Evolutionary conservation across 129 eudicot species (phyloP).

Genomic region (Escallonia rubra): DNA sequence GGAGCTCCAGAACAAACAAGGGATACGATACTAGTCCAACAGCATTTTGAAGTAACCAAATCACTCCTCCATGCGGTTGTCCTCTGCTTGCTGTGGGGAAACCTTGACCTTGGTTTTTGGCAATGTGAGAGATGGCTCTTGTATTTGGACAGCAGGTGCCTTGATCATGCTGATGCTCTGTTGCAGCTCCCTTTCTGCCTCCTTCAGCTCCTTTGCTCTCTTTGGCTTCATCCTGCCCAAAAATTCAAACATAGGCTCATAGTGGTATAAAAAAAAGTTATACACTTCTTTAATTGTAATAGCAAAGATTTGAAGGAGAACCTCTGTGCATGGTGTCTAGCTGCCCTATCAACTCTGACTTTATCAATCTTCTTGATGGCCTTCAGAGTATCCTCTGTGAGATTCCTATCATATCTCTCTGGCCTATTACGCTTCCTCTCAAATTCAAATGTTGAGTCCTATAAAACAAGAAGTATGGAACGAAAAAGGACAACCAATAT

Average conservation of each 20-base stretch:
- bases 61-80: conserved; percentile 67
- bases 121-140: conserved; percentile 44
- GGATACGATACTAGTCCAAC: not conserved
- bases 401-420: conserved; percentile 87
- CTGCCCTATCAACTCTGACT: conserved; percentile 50
- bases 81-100: conserved; percentile 33
- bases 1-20: not conserved
- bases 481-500: not conserved
- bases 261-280: not conserved
- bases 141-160: conserved; percentile 42
- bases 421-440: conserved; percentile 98
- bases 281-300: not conserved
- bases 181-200: conserved; percentile 47
- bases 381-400: conserved; percentile 65
- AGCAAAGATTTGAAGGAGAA: not conserved
- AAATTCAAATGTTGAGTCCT: conserved; percentile 95
- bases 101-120: conserved; percentile 56
- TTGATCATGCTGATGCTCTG: conserved; percentile 53
- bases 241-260: not conserved
- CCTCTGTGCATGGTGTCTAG: conserved; percentile 52
- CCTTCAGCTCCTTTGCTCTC: conserved; percentile 34
- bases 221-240: conserved; percentile 46
- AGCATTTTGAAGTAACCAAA: not conserved
- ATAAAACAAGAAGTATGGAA: not conserved
- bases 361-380: conserved; percentile 69